Evolutionary conservation across 768 basidiomycete species (phyloP).

Genomic region (Boletellus ananiceps): DNA sequence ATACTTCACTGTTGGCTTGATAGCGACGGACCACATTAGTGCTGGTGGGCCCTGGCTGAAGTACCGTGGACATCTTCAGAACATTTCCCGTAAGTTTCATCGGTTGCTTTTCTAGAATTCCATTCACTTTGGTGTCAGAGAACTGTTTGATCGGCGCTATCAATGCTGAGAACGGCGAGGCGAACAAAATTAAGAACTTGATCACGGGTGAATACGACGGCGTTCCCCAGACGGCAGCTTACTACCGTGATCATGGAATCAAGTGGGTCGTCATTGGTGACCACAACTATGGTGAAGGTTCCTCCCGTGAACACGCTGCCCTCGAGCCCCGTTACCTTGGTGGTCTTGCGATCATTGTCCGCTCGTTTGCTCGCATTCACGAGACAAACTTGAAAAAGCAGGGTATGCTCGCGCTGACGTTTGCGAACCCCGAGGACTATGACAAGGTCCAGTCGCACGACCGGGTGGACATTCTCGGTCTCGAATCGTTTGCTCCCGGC

Average conservation of each 20-base stretch:
- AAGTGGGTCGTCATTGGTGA: conserved; percentile 98
- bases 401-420: conserved; percentile 96
- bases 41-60: conserved; percentile 99
- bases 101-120: not conserved
- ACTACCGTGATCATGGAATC: conserved; percentile 85
- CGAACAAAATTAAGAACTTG: conserved; percentile 94
- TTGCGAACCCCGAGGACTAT: conserved; percentile 89
- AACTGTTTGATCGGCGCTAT: conserved; percentile 98
- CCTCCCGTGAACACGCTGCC: conserved; percentile 96
- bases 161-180: conserved; percentile 91
- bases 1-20: conserved; percentile 3
- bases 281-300: conserved; percentile 96
- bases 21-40: conserved; percentile 89
- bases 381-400: conserved; percentile 99
- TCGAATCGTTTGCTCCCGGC: conserved; percentile 86
- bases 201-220: conserved; percentile 78
- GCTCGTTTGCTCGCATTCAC: conserved; percentile 97
- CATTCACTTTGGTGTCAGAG: conserved; percentile 41
- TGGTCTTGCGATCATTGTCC: conserved; percentile 91
- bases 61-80: conserved; percentile 97
- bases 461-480: conserved; percentile 83
- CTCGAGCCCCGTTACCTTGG: conserved; percentile 94
- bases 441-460: conserved; percentile 87
- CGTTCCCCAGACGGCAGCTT: conserved; percentile 81
- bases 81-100: conserved; percentile 78